Conservation (phyloP, 768 basidiomycete species). For the Boletus eberwhitei region DNA sequence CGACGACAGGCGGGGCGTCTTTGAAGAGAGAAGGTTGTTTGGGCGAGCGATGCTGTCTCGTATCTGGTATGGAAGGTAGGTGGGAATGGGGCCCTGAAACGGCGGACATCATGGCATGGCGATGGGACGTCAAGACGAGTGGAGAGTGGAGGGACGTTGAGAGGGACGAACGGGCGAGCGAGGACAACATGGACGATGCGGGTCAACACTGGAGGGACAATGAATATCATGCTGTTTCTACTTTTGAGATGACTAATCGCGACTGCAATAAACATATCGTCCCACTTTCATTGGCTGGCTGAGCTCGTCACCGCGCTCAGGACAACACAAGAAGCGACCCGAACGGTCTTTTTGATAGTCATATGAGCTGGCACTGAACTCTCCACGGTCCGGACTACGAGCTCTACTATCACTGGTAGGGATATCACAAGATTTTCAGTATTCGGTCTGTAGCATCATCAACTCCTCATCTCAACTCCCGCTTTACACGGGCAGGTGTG, state of each 20-base stretch:
- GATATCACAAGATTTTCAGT: too few relatives aligned
- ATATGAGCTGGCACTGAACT: too few relatives aligned
- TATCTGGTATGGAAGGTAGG: slow-evolving; percentile 19
- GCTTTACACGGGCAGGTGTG: too few relatives aligned
- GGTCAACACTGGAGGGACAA: neutral
- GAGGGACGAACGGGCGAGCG: slow-evolving; percentile 14
- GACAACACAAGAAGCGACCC: neutral
- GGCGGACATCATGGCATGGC: slow-evolving; percentile 69
- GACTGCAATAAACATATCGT: slow-evolving; percentile 1
- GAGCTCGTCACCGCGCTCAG: neutral
- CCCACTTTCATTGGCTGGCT: slow-evolving; percentile 3
- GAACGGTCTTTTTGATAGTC: too few relatives aligned
- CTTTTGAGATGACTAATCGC: slow-evolving; percentile 20
- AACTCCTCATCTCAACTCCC: too few relatives aligned
- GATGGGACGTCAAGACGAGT: slow-evolving; percentile 22
- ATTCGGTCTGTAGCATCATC: too few relatives aligned
- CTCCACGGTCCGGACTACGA: too few relatives aligned
- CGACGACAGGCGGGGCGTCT: slow-evolving; percentile 51
- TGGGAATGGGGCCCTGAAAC: slow-evolving; percentile 36
- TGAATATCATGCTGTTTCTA: neutral
- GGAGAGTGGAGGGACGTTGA: neutral
- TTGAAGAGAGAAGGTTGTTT: slow-evolving; percentile 23
- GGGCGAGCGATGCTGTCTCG: slow-evolving; percentile 9
- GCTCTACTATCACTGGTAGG: too few relatives aligned
- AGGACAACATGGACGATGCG: slow-evolving; percentile 21